Base-by-base conservation (phyloP, 2,329 filamentous ascomycete genomes). In the Mollisiaceae sp. region DNA sequence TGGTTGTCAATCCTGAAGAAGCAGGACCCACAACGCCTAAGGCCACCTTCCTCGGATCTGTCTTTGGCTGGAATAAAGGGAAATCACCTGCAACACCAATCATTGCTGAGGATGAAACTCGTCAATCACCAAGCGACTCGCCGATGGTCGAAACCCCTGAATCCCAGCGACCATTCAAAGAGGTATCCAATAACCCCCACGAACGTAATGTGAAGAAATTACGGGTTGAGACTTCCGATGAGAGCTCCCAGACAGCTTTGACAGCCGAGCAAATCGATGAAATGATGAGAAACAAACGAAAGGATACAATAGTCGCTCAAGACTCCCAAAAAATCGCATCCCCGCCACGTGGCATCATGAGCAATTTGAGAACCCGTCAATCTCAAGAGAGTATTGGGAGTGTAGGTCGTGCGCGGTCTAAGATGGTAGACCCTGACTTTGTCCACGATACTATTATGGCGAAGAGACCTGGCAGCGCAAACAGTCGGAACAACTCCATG, bases 231-330 rank as follows among this genome's bases (percentile, higher is more conserved):
- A 90, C 84, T 67, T 80, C 83, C 22, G 92, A 97, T 72, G 89
- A 91, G 70, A 86, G 89, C 61, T 90, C 91, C 15, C 94, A 97
- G 79, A 97, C 94, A 27, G 84, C 90, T 45, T 82, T 97, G 36
- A 96, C 93, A n/a, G 86, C 91, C 0, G 86, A 91, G 59, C 89
- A 91, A 63, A 92, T 97, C 69, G 93, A 97, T 71, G 85, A 87
- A 63, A 83, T 97, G 73, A 79, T 96, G 63, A 84, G 85, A 70
- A 82, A 83, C 62, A 87, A 86, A 71, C 66, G 73, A 35, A 73
- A 75, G 38, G 75, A 73, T 22, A 67, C 65, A 1, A 68, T 71
- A 41, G 22, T 70, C 22, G 58, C 65, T 38, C 70, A 75, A 56
- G 70, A 73, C 59, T 64, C 65, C 24, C 68, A 68, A 18, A 71